phyloP scores from a whole-genome alignment of 805 yeast genomes.

The Barnettozyma sucrosica region DNA sequence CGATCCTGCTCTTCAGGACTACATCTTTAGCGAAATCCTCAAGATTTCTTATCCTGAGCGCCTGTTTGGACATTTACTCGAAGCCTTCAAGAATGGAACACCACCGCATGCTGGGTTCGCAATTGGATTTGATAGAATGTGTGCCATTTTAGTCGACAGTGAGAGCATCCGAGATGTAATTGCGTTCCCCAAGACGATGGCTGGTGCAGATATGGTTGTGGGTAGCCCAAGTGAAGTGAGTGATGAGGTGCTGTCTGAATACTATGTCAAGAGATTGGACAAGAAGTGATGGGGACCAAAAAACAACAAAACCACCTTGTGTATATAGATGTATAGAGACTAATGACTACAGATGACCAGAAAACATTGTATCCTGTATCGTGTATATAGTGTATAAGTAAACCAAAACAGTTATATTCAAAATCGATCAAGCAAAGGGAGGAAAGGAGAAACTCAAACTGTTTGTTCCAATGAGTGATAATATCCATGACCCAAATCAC shows the following conservation, averaged over 20 bases:
- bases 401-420: not conserved
- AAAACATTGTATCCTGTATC: not conserved
- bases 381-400: not conserved
- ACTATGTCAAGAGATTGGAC: slow-evolving; percentile 36
- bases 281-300: not conserved
- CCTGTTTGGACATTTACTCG: slow-evolving; percentile 79
- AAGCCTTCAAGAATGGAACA: slow-evolving; percentile 83
- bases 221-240: slow-evolving; percentile 72
- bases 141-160: slow-evolving; percentile 82
- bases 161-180: slow-evolving; percentile 84
- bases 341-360: not conserved
- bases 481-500: slow-evolving; percentile 5
- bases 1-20: slow-evolving; percentile 72
- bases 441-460: not conserved
- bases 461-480: not conserved
- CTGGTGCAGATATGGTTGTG: slow-evolving; percentile 85
- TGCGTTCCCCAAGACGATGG: slow-evolving; percentile 90
- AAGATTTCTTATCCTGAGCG: slow-evolving; percentile 50
- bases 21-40: slow-evolving; percentile 60
- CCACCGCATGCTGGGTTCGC: slow-evolving; percentile 99
- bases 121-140: slow-evolving; percentile 86
- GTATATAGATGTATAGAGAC: not conserved
- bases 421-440: not conserved
- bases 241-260: slow-evolving; percentile 44
- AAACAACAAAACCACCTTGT: no score